Conservation (phyloP, 768 basidiomycete genomes). For the Phlegmacium glaucopus region DNA sequence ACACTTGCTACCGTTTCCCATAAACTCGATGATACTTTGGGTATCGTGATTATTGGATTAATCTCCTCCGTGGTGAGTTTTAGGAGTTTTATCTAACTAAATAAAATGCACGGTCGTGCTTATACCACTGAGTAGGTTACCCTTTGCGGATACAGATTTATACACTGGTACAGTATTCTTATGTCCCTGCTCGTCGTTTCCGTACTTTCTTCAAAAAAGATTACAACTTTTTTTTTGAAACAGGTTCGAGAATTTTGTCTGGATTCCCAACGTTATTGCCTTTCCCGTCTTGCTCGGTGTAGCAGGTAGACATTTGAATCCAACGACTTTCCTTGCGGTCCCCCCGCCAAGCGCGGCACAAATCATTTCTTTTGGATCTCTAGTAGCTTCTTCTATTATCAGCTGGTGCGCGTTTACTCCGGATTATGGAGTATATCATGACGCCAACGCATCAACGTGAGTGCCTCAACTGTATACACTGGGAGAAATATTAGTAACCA, state of each 20-base stretch:
- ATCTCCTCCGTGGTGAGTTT: slow-evolving; percentile 33
- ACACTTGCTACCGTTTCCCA: slow-evolving; percentile 53
- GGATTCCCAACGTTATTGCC: slow-evolving; percentile 62
- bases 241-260: slow-evolving; percentile 55
- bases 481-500: too few species aligned
- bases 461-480: too few species aligned
- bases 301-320: slow-evolving; percentile 55
- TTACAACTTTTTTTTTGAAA: too few species aligned
- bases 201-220: background rate
- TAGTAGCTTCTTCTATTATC: slow-evolving; percentile 35
- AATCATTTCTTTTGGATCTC: slow-evolving; percentile 34
- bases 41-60: slow-evolving; percentile 38
- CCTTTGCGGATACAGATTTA: slow-evolving; percentile 61
- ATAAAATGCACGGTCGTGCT: background rate
- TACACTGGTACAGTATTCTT: slow-evolving; percentile 51
- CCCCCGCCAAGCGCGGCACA: slow-evolving; percentile 26
- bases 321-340: slow-evolving; percentile 23
- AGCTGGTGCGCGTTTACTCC: slow-evolving; percentile 41
- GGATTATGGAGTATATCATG: slow-evolving; percentile 44
- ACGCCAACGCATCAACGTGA: slow-evolving; percentile 28
- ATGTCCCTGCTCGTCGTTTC: background rate
- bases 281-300: slow-evolving; percentile 64
- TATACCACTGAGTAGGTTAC: slow-evolving; percentile 30
- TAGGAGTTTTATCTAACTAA: too few species aligned
- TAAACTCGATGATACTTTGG: slow-evolving; percentile 32